Evolutionary conservation across 1,139 yeast species (phyloP).

Genomic region (Zygosaccharomyces sapae): DNA sequence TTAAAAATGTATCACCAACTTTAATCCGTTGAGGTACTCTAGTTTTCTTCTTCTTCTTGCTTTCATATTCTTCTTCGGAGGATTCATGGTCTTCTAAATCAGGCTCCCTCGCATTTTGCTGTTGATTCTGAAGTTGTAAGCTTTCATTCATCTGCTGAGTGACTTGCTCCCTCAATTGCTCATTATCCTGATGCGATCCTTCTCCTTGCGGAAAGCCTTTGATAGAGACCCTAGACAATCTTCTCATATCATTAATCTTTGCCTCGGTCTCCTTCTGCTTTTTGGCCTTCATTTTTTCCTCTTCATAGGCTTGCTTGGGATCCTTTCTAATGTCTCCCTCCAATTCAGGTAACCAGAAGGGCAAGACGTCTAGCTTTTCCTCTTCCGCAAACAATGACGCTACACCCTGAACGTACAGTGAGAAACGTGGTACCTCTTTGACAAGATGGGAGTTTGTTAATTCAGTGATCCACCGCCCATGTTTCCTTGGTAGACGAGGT

Average conservation of each 20-base stretch:
- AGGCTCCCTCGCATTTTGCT: slow-evolving; percentile 35
- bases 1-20: slow-evolving; percentile 28
- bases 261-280: slow-evolving; percentile 48
- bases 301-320: slow-evolving; percentile 69
- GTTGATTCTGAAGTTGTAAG: slow-evolving; percentile 3
- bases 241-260: slow-evolving; percentile 41
- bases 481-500: slow-evolving; percentile 40
- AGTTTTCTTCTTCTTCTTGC: slow-evolving; percentile 14
- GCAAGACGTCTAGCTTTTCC: slow-evolving; percentile 72
- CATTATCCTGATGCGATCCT: slow-evolving; percentile 10
- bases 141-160: slow-evolving; percentile 9
- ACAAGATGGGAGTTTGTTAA: slow-evolving; percentile 78
- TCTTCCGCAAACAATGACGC: slow-evolving; percentile 86
- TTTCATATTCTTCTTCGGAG: slow-evolving; percentile 39
- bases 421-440: slow-evolving; percentile 85
- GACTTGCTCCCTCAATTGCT: slow-evolving; percentile 1
- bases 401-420: slow-evolving; percentile 87
- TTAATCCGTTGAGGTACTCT: slow-evolving; percentile 13
- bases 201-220: slow-evolving; percentile 8
- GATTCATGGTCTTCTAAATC: slow-evolving; percentile 45
- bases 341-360: slow-evolving; percentile 91
- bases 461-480: slow-evolving; percentile 81
- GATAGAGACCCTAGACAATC: slow-evolving; percentile 28
- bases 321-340: slow-evolving; percentile 75
- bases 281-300: slow-evolving; percentile 44